These are phyloP conservation scores for Gastrodia elata DNA, from an alignment of 106 monocot species.

Conservation along the genomic window DNA sequence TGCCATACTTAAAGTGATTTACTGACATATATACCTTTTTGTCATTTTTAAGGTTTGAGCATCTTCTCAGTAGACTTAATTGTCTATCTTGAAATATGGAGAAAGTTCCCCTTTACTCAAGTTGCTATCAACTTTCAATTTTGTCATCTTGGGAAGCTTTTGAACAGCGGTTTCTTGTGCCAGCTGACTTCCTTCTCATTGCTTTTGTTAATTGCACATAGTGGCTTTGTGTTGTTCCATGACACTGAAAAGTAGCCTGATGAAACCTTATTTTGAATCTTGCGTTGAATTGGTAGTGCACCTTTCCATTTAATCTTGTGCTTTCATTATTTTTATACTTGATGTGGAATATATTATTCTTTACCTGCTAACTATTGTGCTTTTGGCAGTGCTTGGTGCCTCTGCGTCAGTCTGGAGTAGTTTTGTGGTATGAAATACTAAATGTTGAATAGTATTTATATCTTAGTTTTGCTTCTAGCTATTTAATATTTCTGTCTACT, in stretches of 20 bases:
- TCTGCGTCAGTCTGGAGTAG: conserved; percentile 18
- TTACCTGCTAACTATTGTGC: neutral
- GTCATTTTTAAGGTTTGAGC: conserved; percentile 19
- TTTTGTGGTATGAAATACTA: conserved; percentile 15
- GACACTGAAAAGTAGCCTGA: conserved; percentile 29
- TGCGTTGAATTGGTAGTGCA: conserved; percentile 22
- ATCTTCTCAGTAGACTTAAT: conserved; percentile 17
- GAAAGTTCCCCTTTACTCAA: conserved; percentile 40
- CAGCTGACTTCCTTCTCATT: conserved; percentile 49
- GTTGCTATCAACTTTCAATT: conserved; percentile 33
- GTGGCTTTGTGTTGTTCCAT: conserved; percentile 27
- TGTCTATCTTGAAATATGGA: conserved; percentile 61
- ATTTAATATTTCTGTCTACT: neutral
- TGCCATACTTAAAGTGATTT: neutral
- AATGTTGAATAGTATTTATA: neutral
- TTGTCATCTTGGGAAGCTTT: conserved; percentile 50
- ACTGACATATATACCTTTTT: conserved; percentile 1
- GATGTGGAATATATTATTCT: neutral
- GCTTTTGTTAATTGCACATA: conserved; percentile 85
- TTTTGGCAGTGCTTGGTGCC: conserved; percentile 12
- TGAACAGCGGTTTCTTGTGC: conserved; percentile 64
- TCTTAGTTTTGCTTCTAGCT: neutral
- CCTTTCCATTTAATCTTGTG: conserved; percentile 12
- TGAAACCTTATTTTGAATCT: conserved; percentile 36
- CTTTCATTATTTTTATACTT: conserved; percentile 3